These are phyloP conservation scores for Irpex rosettiformis DNA, from an alignment of 1,284 basidiomycete species.

Conservation along the genomic window DNA sequence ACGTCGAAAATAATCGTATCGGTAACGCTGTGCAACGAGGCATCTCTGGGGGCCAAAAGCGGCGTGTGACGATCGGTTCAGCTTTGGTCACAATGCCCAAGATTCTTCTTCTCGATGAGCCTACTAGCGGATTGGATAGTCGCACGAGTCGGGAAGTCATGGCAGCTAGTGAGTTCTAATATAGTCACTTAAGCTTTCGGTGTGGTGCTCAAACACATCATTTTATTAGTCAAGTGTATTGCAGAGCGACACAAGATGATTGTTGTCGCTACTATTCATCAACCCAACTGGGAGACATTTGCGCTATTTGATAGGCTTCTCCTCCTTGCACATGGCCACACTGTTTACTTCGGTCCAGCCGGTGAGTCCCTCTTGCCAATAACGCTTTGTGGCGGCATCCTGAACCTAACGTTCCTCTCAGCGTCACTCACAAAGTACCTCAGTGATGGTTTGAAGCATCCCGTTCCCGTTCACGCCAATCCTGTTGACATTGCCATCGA, in stretches of 20 bases:
- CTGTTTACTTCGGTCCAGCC: slow-evolving; percentile 43
- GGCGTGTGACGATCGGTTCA: slow-evolving; percentile 62
- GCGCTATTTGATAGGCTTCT: slow-evolving; percentile 56
- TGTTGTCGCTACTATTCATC: slow-evolving; percentile 64
- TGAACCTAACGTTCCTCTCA: neutral
- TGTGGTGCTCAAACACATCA: neutral
- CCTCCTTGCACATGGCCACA: slow-evolving; percentile 49
- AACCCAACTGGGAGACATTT: slow-evolving; percentile 55
- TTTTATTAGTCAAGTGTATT: slow-evolving; percentile 18
- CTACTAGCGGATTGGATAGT: slow-evolving; percentile 60
- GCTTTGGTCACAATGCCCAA: slow-evolving; percentile 62
- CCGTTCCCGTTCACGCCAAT: slow-evolving; percentile 42
- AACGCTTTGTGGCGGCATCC: too few species aligned
- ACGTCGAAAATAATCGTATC: slow-evolving; percentile 54
- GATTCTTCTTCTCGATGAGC: slow-evolving; percentile 63
- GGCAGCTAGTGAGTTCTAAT: slow-evolving; percentile 31
- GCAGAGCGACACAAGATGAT: slow-evolving; percentile 41
- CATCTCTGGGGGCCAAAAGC: slow-evolving; percentile 65
- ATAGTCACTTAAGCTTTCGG: neutral
- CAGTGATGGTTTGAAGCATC: slow-evolving; percentile 27
- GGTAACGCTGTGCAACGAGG: slow-evolving; percentile 57
- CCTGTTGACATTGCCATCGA: slow-evolving; percentile 47
- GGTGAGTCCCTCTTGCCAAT: too few species aligned
- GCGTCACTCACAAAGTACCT: slow-evolving; percentile 41
- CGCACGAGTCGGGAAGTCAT: slow-evolving; percentile 55